These are phyloP conservation scores for Xylariaceae sp. DNA, from an alignment of 2,329 filamentous ascomycete genomes.

Conservation along the genomic window DNA sequence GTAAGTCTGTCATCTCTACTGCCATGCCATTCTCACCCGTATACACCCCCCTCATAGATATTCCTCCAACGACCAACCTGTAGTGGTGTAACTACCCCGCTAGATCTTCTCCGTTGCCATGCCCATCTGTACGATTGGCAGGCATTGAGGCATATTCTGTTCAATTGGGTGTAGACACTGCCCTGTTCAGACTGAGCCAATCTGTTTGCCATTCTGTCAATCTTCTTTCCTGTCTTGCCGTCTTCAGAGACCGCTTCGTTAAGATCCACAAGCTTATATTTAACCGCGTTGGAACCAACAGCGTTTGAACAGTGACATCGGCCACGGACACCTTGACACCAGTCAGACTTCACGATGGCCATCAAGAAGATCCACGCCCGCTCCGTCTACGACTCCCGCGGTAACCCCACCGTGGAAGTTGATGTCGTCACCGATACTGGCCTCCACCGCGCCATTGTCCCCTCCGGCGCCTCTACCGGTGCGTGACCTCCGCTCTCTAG, in stretches of 20 bases:
- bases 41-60: not conserved
- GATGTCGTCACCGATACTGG: conserved; percentile 95
- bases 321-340: not conserved
- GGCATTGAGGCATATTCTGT: conserved; percentile 16
- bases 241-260: not conserved
- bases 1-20: not conserved
- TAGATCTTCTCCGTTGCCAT: not conserved
- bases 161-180: not conserved
- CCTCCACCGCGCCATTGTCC: conserved; percentile 95
- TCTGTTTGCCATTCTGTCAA: conserved; percentile 2
- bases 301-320: conserved; percentile 7
- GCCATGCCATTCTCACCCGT: not conserved
- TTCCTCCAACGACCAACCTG: not conserved
- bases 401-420: conserved; percentile 98
- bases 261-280: not conserved
- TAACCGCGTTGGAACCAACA: conserved; percentile 6
- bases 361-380: conserved; percentile 88
- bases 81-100: not conserved
- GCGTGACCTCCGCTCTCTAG: conserved; percentile 37
- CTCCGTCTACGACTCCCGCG: conserved; percentile 97
- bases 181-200: conserved; percentile 3
- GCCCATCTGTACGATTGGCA: not conserved
- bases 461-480: conserved; percentile 94
- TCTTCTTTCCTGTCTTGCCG: not conserved
- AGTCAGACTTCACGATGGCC: conserved; percentile 62